Base-by-base conservation (phyloP, 768 basidiomycete species). In the Suillus clintonianus region DNA sequence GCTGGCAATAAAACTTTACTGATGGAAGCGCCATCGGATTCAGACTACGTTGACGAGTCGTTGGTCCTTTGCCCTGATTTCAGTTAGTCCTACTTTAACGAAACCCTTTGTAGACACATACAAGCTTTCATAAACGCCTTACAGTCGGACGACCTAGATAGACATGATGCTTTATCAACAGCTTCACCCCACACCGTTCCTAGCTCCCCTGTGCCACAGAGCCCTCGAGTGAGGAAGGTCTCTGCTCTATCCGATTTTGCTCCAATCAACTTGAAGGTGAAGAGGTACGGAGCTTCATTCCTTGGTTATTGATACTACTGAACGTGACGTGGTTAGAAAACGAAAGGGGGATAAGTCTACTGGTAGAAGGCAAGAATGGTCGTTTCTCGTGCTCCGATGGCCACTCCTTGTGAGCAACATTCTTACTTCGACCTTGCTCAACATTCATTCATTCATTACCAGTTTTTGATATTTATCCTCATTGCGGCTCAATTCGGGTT, bases 231-330 rank as follows among this genome's bases (percentile, higher is more conserved):
- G 27, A 84, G 86, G 71, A 95, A 93, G 77, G 87, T 96, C 7
- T 88, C 91, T 58, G 92, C 93, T 1, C 78, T 94, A 57, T 91
- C 89, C 2, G 94, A 96, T 73, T 95, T 94, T 68, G 93, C 95
- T 6, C 97, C 97, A 0, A 87, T 98, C 30, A 93, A 97, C 72
- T 77, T 94, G 67, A 89, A 82, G 71, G 89, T 98, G 22, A 89
- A 86, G 74, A 87, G 85, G 93, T 93, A 67, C 41, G 45, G 41
- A 30, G 42, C 27, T 45, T 54, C 27, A 64, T 48, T 11, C 9
- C 50, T 22, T 60, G 11, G 32, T 34, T 47, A 32, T 15, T 11
- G 15, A n/a, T 41, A n/a, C 34, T 9, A 48, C 51, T 70, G 24
- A 72, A 47, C 43, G 19, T 19, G 10, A 11, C 22, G 45, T 55